phyloP scores from a whole-genome alignment of 352 stramenopile genomes.

The Nothophytophthora sp. region DNA sequence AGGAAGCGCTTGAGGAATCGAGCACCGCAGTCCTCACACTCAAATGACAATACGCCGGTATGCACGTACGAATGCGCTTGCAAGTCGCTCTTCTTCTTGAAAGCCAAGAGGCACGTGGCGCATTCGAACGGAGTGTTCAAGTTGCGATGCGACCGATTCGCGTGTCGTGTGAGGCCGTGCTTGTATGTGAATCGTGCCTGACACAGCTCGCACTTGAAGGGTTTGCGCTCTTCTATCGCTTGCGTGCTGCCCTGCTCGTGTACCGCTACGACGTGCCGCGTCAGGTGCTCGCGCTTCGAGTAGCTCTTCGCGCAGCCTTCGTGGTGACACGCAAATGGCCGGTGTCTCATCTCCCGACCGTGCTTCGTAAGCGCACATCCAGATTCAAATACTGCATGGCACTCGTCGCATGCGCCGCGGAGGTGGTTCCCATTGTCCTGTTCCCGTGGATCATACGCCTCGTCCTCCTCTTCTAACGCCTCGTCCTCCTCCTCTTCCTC shows the following conservation, averaged over 20 bases:
- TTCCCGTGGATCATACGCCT: too few relatives aligned
- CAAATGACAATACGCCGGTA: constrained; percentile 72
- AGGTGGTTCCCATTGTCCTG: not conserved
- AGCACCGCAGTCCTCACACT: constrained; percentile 58
- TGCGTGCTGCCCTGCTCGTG: constrained; percentile 27
- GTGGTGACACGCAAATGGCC: constrained; percentile 40
- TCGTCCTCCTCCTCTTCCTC: not conserved
- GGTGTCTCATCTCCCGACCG: constrained; percentile 20
- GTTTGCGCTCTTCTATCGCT: constrained; percentile 35
- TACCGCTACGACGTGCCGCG: constrained; percentile 46
- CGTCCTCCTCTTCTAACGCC: not conserved
- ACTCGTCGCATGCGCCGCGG: constrained; percentile 17
- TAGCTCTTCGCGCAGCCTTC: constrained; percentile 55
- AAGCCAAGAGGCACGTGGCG: constrained; percentile 54
- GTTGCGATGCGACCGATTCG: constrained; percentile 51
- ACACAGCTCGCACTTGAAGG: constrained; percentile 60
- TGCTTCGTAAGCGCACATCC: constrained; percentile 2
- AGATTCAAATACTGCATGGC: constrained; percentile 9
- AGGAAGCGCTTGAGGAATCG: constrained; percentile 69
- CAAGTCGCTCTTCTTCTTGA: constrained; percentile 84
- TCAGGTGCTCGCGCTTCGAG: constrained; percentile 66
- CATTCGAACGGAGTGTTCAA: constrained; percentile 61
- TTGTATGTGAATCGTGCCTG: constrained; percentile 65
- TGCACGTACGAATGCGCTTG: constrained; percentile 80
- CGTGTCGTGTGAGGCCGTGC: constrained; percentile 60